Evolutionary conservation across 2,329 filamentous ascomycete species (phyloP).

Genomic region (Alternaria sp.): DNA sequence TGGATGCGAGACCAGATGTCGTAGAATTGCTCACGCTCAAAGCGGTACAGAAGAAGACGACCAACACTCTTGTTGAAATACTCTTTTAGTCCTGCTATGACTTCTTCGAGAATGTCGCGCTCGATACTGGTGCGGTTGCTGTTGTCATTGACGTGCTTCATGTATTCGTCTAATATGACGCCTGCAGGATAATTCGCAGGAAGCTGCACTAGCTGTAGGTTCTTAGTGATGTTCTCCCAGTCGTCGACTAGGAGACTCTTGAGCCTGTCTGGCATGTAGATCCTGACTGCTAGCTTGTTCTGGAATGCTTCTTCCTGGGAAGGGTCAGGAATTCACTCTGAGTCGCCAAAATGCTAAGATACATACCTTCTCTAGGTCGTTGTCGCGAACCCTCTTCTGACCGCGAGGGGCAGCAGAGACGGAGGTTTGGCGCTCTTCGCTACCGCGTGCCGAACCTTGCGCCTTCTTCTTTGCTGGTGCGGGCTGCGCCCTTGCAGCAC

Average conservation of each 20-base stretch:
- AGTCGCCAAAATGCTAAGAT: neutral
- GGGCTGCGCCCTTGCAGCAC: slow-evolving; percentile 53
- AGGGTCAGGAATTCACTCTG: neutral
- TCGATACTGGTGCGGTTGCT: slow-evolving; percentile 69
- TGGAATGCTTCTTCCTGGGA: slow-evolving; percentile 87
- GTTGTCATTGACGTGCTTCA: slow-evolving; percentile 73
- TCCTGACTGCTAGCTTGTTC: slow-evolving; percentile 81
- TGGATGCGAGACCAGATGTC: slow-evolving; percentile 77
- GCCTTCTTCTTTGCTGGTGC: slow-evolving; percentile 64
- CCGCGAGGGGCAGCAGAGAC: slow-evolving; percentile 67
- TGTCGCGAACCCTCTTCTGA: slow-evolving; percentile 78
- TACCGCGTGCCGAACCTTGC: slow-evolving; percentile 71
- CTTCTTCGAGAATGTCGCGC: slow-evolving; percentile 87
- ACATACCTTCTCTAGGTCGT: slow-evolving; percentile 80
- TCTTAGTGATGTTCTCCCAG: slow-evolving; percentile 98
- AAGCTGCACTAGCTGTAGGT: slow-evolving; percentile 85
- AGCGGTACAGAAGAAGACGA: slow-evolving; percentile 89
- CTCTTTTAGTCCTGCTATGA: slow-evolving; percentile 83
- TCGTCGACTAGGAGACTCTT: slow-evolving; percentile 96
- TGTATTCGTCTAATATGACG: slow-evolving; percentile 82
- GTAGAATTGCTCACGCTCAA: slow-evolving; percentile 88
- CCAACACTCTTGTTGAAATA: slow-evolving; percentile 94
- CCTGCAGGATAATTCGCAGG: slow-evolving; percentile 79
- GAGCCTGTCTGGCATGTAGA: slow-evolving; percentile 85
- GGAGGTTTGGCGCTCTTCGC: slow-evolving; percentile 76